Evolutionary conservation across 75 land plant genomes (phyloP), one percentile per base, ranked within the genome.

Genomic region (Picea glauca): DNA sequence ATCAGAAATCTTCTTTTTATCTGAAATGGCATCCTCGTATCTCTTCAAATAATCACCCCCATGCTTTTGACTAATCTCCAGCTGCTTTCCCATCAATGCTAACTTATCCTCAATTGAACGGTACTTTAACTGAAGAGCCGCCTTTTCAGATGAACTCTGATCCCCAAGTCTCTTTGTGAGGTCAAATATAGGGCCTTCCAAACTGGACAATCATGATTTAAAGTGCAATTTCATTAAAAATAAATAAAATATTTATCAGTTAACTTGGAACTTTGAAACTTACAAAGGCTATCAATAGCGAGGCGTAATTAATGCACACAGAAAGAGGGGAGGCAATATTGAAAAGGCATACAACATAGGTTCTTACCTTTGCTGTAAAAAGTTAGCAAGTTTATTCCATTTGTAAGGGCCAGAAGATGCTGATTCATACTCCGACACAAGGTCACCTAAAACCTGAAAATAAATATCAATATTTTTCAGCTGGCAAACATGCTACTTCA

Each of bases 71-170:
- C 88, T 94, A 72, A 90, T 84, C 78, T 93, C 94, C 15, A 93
- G 80, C 67, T 98, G 98, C 77, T 86, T 95, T 70, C 76, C 88
- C 35, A 92, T 85, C 76, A 93, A 82, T 32, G 33, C 78, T 79
- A 98, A 60, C 73, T 84, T 88, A 40, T 95, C 98, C 60, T 90
- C 98, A 84, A 85, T 85, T 46, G 96, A 91, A 30, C 90, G 92
- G 54, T 85, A 91, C 66, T 93, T 93, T 77, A 91, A 79, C 73
- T 80, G 76, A 15, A 98, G 88, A 61, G 86, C 77, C 79, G 80
- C 84, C 79, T 79, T 85, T 78, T 90, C 94, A 66, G 98, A 85
- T 80, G 83, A 88, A 76, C 82, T 78, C 76, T 89, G 93, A 79
- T 85, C 86, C 20, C 84, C 76, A 38, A 90, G 85, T 63, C 83